Percentiles rank a stretch among this genome's conserved stretches.
Conservation (phyloP, 202 grass and related monocot species). For the Panicum hallii region DNA sequence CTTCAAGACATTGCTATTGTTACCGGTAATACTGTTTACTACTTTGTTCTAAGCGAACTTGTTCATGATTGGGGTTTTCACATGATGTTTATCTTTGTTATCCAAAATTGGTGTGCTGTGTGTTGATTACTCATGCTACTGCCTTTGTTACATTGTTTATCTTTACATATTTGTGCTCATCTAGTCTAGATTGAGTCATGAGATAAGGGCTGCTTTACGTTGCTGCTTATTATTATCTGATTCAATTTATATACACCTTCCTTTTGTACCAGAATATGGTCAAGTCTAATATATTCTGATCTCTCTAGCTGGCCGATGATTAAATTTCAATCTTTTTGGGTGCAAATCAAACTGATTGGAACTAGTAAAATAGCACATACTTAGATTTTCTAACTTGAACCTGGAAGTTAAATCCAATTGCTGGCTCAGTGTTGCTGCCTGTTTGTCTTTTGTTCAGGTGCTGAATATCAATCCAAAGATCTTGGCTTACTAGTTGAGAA, state of each 20-base stretch:
- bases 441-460: constrained; percentile 55
- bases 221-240: not conserved
- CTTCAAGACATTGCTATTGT: constrained; percentile 97
- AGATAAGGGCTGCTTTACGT: not conserved
- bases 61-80: not conserved
- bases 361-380: not conserved
- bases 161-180: not conserved
- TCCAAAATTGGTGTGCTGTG: constrained; percentile 8
- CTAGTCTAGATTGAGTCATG: not conserved
- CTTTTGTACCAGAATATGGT: not conserved
- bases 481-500: constrained; percentile 81
- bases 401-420: not conserved
- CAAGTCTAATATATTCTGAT: not conserved
- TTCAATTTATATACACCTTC: not conserved
- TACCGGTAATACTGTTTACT: constrained; percentile 60
- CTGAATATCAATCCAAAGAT: constrained; percentile 97
- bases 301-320: not conserved
- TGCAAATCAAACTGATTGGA: constrained; percentile 8
- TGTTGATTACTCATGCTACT: not conserved
- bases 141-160: not conserved
- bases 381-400: not conserved
- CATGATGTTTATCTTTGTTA: constrained; percentile 23
- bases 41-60: not conserved
- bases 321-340: not conserved
- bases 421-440: not conserved